Percentiles rank a stretch among this genome's conserved stretches.
These are phyloP conservation scores for Anthracocystis walkeri DNA, from an alignment of 1,284 basidiomycete species.

Conservation along the genomic window DNA sequence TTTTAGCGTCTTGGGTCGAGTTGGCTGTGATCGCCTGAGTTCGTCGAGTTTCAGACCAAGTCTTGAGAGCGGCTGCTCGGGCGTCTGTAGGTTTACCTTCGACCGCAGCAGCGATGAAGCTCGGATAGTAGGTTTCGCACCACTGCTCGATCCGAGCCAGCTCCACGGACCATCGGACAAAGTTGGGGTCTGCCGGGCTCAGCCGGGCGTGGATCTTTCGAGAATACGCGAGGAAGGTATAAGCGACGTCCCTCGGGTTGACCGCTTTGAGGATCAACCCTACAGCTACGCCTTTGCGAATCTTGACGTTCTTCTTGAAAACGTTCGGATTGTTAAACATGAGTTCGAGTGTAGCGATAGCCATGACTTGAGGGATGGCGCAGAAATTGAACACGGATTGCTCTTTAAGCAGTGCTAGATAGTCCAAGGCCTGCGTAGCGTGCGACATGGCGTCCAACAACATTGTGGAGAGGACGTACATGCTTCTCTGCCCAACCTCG, in stretches of 20 bases:
- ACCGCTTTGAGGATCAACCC: constrained; percentile 88
- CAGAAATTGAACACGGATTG: constrained; percentile 97
- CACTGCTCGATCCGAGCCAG: constrained; percentile 65
- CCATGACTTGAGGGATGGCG: constrained; percentile 95
- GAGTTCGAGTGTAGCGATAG: constrained; percentile 88
- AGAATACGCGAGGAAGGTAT: constrained; percentile 86
- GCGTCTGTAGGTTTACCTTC: constrained; percentile 42
- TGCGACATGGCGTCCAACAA: constrained; percentile 88
- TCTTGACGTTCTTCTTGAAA: constrained; percentile 92
- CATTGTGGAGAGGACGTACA: constrained; percentile 78
- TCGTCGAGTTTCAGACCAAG: constrained; percentile 46
- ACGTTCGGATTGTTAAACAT: constrained; percentile 95
- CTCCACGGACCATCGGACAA: constrained; percentile 70
- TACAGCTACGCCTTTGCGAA: constrained; percentile 90
- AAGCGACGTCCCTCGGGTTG: constrained; percentile 90
- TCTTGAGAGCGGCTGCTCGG: constrained; percentile 43
- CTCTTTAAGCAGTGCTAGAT: constrained; percentile 85
- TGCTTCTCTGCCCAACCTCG: constrained; percentile 57
- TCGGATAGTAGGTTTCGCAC: constrained; percentile 66
- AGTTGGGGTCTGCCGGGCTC: constrained; percentile 85
- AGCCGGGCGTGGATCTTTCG: constrained; percentile 86
- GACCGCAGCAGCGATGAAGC: constrained; percentile 44
- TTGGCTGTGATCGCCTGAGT: constrained; percentile 21
- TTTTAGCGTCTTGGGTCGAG: constrained; percentile 1
- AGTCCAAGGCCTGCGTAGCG: constrained; percentile 87